These are phyloP conservation scores for Neoascochyta sp. DNA, from an alignment of 2,329 filamentous ascomycete genomes.

Conservation along the genomic window DNA sequence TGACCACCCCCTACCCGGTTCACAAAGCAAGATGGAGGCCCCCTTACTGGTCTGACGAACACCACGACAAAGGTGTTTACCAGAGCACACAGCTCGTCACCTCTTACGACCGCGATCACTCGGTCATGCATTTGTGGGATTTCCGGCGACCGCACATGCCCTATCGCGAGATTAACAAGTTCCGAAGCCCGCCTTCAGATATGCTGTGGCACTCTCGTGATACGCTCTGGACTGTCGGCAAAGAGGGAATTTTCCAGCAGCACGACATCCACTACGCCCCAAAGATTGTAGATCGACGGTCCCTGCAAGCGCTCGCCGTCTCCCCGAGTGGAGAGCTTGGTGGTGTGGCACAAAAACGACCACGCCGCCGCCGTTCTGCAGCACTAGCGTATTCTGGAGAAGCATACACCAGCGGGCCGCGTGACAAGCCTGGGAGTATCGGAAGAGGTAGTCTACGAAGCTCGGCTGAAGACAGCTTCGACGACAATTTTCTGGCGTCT, in stretches of 20 bases:
- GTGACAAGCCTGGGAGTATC: conserved; percentile 44
- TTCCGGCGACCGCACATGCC: conserved; percentile 60
- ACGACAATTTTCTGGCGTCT: conserved; percentile 53
- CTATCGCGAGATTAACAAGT: conserved; percentile 57
- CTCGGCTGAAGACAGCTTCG: conserved; percentile 55
- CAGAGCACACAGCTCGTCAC: conserved; percentile 62
- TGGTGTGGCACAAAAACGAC: conserved; percentile 53
- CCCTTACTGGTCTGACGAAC: conserved; percentile 53
- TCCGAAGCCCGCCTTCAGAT: conserved; percentile 55
- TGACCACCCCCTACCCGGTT: conserved; percentile 60
- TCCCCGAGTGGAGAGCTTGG: conserved; percentile 56
- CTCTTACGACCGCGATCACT: conserved; percentile 59
- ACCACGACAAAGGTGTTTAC: conserved; percentile 51
- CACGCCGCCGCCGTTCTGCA: conserved; percentile 40
- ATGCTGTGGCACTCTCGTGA: conserved; percentile 63
- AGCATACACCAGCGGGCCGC: conserved; percentile 39
- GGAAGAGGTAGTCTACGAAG: conserved; percentile 49
- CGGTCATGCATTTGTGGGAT: conserved; percentile 62
- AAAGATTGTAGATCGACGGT: conserved; percentile 56
- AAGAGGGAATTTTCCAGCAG: conserved; percentile 59
- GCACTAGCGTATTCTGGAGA: conserved; percentile 41
- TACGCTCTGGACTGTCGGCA: conserved; percentile 61
- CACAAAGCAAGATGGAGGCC: conserved; percentile 62
- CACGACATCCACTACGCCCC: conserved; percentile 59
- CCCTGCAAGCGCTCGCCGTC: conserved; percentile 55